Percentiles rank a stretch among this genome's conserved stretches.
phyloP scores from a whole-genome alignment of 2,329 filamentous ascomycete genomes.

The Beauveria sp. region DNA sequence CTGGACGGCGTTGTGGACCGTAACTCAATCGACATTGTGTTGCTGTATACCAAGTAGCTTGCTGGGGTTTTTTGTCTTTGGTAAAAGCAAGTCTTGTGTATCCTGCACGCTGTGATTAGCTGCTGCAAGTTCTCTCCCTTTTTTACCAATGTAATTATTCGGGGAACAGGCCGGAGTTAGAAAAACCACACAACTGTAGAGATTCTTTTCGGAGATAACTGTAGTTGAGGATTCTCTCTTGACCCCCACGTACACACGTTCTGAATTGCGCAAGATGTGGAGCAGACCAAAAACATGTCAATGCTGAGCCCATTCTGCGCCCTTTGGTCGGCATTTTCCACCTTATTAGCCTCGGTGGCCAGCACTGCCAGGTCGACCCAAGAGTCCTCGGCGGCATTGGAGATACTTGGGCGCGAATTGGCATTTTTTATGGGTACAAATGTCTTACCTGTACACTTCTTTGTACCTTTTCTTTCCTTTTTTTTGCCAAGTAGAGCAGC shows the following conservation, averaged over 20 bases:
- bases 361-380: neutral
- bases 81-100: no score
- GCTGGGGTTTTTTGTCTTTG: no score
- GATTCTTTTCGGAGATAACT: no score
- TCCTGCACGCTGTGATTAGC: no score
- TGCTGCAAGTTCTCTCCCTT: no score
- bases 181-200: no score
- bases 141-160: no score
- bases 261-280: neutral
- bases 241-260: neutral
- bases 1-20: neutral
- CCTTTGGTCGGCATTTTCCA: neutral
- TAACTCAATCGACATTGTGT: slow-evolving; percentile 5
- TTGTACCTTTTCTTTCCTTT: no score
- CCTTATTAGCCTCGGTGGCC: neutral
- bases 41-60: no score
- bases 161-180: no score
- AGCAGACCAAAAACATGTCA: neutral
- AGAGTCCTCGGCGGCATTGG: neutral
- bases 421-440: neutral
- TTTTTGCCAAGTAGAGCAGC: no score
- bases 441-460: neutral
- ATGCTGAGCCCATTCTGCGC: neutral
- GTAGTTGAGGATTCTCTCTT: no score
- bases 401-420: neutral